Conservation (phyloP, 257 asterid genomes). For the Fraxinus pennsylvanica region DNA sequence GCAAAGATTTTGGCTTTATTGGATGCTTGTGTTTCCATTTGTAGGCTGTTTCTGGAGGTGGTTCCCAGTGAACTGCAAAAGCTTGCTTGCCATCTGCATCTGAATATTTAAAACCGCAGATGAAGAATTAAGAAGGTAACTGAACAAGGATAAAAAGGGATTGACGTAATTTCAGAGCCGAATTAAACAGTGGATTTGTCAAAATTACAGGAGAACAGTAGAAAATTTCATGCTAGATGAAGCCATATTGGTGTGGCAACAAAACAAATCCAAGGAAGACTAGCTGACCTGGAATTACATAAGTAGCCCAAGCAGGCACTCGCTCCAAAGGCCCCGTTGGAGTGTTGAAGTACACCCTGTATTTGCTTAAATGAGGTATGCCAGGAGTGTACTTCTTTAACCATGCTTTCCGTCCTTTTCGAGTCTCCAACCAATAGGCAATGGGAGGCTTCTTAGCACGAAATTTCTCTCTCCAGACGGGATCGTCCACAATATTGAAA, state of each 20-base stretch:
- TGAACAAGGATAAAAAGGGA: not conserved
- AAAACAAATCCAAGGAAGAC: slow-evolving; percentile 31
- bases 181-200: not conserved
- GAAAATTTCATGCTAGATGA: slow-evolving; percentile 15
- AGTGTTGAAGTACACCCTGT: slow-evolving; percentile 85
- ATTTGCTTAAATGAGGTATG: slow-evolving; percentile 92
- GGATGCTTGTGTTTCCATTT: slow-evolving; percentile 81
- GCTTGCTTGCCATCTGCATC: slow-evolving; percentile 78
- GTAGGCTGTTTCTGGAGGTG: slow-evolving; percentile 79
- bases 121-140: slow-evolving; percentile 7
- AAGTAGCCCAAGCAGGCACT: slow-evolving; percentile 99
- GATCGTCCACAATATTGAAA: slow-evolving; percentile 62
- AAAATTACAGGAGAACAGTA: slow-evolving; percentile 19
- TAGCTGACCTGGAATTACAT: slow-evolving; percentile 77
- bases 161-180: not conserved
- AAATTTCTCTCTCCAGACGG: slow-evolving; percentile 69
- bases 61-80: slow-evolving; percentile 96
- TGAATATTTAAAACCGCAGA: slow-evolving; percentile 34
- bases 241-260: slow-evolving; percentile 24
- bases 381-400: slow-evolving; percentile 78
- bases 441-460: slow-evolving; percentile 79
- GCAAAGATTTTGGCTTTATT: slow-evolving; percentile 73
- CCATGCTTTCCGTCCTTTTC: slow-evolving; percentile 97
- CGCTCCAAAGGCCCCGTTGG: slow-evolving; percentile 93
- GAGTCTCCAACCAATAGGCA: slow-evolving; percentile 91